phyloP scores from a whole-genome alignment of 2,329 filamentous ascomycete species.

The Sordariomycetes sp. region DNA sequence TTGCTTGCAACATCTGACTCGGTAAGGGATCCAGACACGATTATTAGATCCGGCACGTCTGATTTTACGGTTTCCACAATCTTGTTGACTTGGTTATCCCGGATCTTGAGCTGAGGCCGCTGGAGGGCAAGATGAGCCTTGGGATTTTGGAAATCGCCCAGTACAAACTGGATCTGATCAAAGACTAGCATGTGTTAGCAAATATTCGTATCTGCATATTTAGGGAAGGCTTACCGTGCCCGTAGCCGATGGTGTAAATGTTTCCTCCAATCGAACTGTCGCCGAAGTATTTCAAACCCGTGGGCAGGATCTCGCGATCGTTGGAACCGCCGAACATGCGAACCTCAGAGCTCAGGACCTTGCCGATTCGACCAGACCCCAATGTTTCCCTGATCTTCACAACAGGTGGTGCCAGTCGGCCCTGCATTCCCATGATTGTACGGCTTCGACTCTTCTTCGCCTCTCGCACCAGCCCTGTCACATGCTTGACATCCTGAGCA shows the following conservation, averaged over 20 bases:
- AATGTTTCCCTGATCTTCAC: constrained; percentile 35
- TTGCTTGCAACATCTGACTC: constrained; percentile 11
- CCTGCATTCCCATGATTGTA: constrained; percentile 43
- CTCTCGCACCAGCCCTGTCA: constrained; percentile 27
- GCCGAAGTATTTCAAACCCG: constrained; percentile 35
- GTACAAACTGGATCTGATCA: constrained; percentile 32
- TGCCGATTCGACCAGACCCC: constrained; percentile 35
- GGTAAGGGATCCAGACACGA: constrained; percentile 22
- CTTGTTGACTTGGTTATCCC: constrained; percentile 17
- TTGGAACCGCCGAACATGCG: constrained; percentile 25
- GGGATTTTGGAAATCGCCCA: constrained; percentile 33
- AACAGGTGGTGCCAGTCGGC: constrained; percentile 31
- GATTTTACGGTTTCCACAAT: constrained; percentile 22
- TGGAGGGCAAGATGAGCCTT: constrained; percentile 34
- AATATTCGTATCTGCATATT: no score
- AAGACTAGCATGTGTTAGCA: constrained; percentile 21
- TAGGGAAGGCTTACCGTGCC: constrained; percentile 26
- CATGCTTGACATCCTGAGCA: constrained; percentile 30
- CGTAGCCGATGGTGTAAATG: constrained; percentile 29
- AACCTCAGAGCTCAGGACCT: constrained; percentile 38
- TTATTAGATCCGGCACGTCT: constrained; percentile 33
- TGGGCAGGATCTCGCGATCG: constrained; percentile 18
- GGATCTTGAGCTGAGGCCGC: constrained; percentile 26
- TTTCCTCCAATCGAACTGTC: constrained; percentile 37
- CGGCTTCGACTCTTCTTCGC: constrained; percentile 21